Evolutionary conservation across 495 filamentous ascomycete genomes (phyloP), one percentile per base, ranked within the genome.

Genomic region (Daldinia vernicosa): DNA sequence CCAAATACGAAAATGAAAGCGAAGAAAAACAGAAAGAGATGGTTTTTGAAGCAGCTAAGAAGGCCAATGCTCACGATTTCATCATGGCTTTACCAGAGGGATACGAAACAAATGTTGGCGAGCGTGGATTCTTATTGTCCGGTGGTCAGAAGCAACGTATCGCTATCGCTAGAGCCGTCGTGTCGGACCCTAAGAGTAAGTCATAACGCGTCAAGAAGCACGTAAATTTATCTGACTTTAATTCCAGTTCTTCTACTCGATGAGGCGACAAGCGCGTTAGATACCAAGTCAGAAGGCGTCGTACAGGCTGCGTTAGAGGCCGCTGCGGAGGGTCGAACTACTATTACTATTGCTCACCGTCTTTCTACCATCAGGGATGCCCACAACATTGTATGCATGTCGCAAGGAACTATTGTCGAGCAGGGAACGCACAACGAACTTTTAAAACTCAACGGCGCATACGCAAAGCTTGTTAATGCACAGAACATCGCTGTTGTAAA

Each of bases 61-160:
- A 92, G 88, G 90, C 95, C 35, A 98, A 97, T 75, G 95, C 94
- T 3, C 94, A 97, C 72, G 93, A 95, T 61, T 98, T 98, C 76
- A 89, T 99, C 72, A 87, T 79, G 14, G 80, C 82, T n/a, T 82
- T 98, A 4, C 95, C 95, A 0, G 91, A 98, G 77, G 90, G 91
- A 1, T 98, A 97, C 75, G 89, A 97, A 72, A 98, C 95, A 0
- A 92, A 96, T 69, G 95, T 99, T 57, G 95, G 95, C 59, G 95
- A 98, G 78, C 91, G 95, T 50, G 95, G 95, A 12, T 97, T 97
- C 78, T 80, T 97, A 43, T 84, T 99, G 37, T 94, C 91, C 60
- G 95, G 95, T 78, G 95, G 95, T 28, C 95, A 99, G 81, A 98
- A 97, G 78, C 95, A 99, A 77, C 92, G 95, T 66, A 95, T 98